Percentiles rank a stretch among this genome's conserved stretches.
Conservation (phyloP, 257 asterid species). For the Penstemon barbatus region DNA sequence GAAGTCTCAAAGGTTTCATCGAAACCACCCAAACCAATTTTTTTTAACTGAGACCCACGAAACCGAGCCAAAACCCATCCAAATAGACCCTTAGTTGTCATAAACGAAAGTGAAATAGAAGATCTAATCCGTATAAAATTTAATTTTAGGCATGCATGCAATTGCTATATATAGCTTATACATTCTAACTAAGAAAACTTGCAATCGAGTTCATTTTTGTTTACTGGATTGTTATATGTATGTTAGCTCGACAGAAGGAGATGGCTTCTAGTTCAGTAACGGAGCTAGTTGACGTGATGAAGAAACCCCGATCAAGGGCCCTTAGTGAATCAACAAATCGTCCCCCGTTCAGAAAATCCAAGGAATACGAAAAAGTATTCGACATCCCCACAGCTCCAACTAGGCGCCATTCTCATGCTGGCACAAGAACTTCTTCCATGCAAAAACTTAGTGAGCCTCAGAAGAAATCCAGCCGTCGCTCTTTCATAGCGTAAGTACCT, state of each 20-base stretch:
- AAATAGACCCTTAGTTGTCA: too few species aligned
- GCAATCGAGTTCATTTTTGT: neutral
- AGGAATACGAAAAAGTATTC: constrained; percentile 37
- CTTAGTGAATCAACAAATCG: constrained; percentile 82
- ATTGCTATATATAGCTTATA: too few species aligned
- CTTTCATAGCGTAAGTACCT: constrained; percentile 64
- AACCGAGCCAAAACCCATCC: too few species aligned
- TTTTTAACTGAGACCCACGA: too few species aligned
- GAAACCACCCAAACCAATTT: too few species aligned
- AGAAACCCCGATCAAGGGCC: constrained; percentile 76
- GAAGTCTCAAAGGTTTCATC: too few species aligned
- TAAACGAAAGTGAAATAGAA: too few species aligned
- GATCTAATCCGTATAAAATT: too few species aligned
- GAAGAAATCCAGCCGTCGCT: constrained; percentile 61
- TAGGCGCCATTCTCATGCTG: constrained; percentile 89
- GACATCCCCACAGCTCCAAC: constrained; percentile 48
- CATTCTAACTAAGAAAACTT: neutral
- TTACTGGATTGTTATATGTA: neutral
- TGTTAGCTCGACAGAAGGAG: constrained; percentile 83
- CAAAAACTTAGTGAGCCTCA: constrained; percentile 65
- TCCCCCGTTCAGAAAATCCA: constrained; percentile 65
- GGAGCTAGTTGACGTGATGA: constrained; percentile 77
- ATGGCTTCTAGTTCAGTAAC: constrained; percentile 64
- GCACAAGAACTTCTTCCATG: constrained; percentile 57
- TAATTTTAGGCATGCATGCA: too few species aligned